phyloP scores from a whole-genome alignment of 2,329 filamentous ascomycete species.

The Myriangium duriaei region DNA sequence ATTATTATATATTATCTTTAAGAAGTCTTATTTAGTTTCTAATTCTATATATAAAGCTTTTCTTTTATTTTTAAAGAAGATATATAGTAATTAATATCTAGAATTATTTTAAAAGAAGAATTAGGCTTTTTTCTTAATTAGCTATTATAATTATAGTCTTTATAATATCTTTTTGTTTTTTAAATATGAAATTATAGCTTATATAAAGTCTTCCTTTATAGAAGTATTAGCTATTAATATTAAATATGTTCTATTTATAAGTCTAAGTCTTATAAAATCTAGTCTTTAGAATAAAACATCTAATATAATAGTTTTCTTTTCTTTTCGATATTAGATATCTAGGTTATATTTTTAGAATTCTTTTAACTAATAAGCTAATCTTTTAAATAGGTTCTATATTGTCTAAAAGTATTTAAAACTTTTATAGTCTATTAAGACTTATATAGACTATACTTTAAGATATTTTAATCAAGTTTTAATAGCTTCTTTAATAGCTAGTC shows the following conservation, averaged over 20 bases:
- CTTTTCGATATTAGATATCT: slow-evolving; percentile 7
- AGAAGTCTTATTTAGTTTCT: no score
- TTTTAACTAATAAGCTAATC: slow-evolving; percentile 7
- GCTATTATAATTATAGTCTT: slow-evolving; percentile 11
- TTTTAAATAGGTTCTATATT: slow-evolving; percentile 4
- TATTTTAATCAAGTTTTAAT: slow-evolving; percentile 11
- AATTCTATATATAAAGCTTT: no score
- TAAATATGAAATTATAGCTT: not conserved
- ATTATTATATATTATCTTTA: no score
- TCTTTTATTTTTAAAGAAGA: no score
- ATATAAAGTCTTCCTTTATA: slow-evolving; percentile 1
- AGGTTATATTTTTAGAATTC: slow-evolving; percentile 9
- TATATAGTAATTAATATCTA: no score
- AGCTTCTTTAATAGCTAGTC: slow-evolving; percentile 10
- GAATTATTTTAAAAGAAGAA: no score
- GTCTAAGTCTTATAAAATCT: slow-evolving; percentile 2
- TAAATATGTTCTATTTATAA: slow-evolving; percentile 1
- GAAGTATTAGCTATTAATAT: not conserved
- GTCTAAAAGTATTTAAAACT: slow-evolving; percentile 8
- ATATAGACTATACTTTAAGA: slow-evolving; percentile 5
- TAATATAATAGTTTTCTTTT: slow-evolving; percentile 3
- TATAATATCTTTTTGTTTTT: slow-evolving; percentile 9
- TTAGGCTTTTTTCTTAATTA: no score
- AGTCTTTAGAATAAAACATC: slow-evolving; percentile 1
- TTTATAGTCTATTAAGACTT: slow-evolving; percentile 9